Evolutionary conservation across 305 asterid species (phyloP).

Genomic region (Rubia peregrina): DNA sequence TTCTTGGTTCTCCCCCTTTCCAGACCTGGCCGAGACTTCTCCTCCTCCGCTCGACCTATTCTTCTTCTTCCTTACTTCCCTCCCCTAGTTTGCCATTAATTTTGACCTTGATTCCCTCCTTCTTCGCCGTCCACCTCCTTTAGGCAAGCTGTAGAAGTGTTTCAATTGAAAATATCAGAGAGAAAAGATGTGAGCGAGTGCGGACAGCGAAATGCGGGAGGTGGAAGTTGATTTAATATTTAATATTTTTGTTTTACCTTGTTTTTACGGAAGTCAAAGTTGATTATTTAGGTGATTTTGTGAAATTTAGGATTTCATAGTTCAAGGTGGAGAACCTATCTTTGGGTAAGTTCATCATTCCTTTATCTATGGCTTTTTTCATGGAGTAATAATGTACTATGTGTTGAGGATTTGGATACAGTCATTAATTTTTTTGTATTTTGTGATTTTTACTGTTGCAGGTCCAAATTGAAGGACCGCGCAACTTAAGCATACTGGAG

Average conservation of each 20-base stretch:
- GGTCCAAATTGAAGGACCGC: constrained; percentile 75
- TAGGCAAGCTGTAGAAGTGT: too few species aligned
- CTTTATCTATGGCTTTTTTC: neutral
- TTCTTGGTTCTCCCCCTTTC: neutral
- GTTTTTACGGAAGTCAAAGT: neutral
- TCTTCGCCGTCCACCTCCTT: too few species aligned
- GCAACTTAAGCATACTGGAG: constrained; percentile 94
- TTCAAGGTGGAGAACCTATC: constrained; percentile 96
- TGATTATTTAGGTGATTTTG: constrained; percentile 3
- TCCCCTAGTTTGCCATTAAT: too few species aligned
- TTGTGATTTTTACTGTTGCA: constrained; percentile 19
- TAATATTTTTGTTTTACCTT: neutral
- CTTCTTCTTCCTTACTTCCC: too few species aligned
- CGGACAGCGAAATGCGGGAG: constrained; percentile 81
- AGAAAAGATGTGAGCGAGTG: constrained; percentile 33
- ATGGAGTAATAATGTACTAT: too few species aligned
- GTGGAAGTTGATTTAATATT: constrained; percentile 46
- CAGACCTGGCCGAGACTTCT: too few species aligned
- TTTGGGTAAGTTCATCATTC: constrained; percentile 42
- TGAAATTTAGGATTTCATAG: constrained; percentile 59
- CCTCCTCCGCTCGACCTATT: too few species aligned
- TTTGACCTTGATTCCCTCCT: too few species aligned
- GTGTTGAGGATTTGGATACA: neutral
- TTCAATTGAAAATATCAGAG: neutral
- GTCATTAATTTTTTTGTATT: neutral